phyloP scores from a whole-genome alignment of 176 grass and related monocot genomes.

The Cenchrus fungigraminus region DNA sequence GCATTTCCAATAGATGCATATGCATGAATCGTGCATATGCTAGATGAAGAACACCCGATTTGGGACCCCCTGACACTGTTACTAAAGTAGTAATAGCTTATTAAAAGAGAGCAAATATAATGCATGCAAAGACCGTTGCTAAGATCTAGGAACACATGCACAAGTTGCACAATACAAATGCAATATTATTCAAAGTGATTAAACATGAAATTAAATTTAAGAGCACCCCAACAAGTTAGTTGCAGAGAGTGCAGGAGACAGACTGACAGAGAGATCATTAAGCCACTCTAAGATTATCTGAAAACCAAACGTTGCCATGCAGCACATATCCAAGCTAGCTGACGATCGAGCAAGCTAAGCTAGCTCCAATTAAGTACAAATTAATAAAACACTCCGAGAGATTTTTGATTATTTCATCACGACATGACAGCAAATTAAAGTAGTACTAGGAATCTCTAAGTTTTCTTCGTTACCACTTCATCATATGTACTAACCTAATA shows the following conservation, averaged over 20 bases:
- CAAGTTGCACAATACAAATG: conserved; percentile 24
- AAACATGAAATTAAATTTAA: conserved; percentile 5
- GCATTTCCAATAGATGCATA: neutral
- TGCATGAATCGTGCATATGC: neutral
- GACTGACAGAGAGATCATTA: neutral
- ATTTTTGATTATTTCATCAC: conserved; percentile 50
- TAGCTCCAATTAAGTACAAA: conserved; percentile 46
- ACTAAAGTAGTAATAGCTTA: neutral
- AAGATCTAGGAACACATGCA: neutral
- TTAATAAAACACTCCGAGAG: conserved; percentile 45
- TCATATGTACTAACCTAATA: conserved; percentile 67
- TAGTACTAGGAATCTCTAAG: neutral
- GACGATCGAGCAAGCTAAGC: conserved; percentile 5
- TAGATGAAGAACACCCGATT: neutral
- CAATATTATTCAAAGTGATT: neutral
- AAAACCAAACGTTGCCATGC: conserved; percentile 11
- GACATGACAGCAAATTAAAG: conserved; percentile 18
- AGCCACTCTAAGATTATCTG: neutral
- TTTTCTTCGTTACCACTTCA: conserved; percentile 41
- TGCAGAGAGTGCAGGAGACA: neutral
- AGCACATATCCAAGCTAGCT: conserved; percentile 13
- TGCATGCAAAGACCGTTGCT: neutral
- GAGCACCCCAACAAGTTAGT: conserved; percentile 3
- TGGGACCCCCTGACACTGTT: conserved; percentile 28
- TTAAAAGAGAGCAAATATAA: neutral